Percentiles rank a stretch among this genome's conserved stretches.
Conservation (phyloP, 2,329 filamentous ascomycete species). For the Botrytis fabae region DNA sequence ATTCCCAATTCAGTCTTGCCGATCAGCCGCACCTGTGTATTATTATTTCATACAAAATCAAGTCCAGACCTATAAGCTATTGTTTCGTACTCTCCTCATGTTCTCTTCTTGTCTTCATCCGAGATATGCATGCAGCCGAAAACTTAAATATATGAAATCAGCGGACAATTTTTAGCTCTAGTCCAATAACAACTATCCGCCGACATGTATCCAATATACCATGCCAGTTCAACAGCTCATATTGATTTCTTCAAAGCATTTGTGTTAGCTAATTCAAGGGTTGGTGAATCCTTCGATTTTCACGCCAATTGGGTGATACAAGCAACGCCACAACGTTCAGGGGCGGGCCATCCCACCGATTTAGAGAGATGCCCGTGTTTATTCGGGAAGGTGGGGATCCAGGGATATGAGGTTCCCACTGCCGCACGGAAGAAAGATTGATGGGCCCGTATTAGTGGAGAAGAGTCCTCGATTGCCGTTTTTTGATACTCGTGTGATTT, state of each 20-base stretch:
- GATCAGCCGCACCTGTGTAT: neutral
- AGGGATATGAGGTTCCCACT: neutral
- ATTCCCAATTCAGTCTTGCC: neutral
- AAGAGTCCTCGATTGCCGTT: neutral
- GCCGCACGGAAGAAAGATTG: neutral
- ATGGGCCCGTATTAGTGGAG: neutral
- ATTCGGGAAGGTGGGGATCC: neutral
- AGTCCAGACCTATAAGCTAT: neutral
- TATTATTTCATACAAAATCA: neutral
- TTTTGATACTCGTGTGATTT: neutral
- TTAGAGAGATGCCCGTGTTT: neutral
- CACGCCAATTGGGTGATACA: neutral
- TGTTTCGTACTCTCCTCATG: neutral
- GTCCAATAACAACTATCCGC: neutral
- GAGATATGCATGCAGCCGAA: neutral
- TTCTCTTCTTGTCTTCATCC: neutral
- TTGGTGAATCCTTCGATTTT: neutral
- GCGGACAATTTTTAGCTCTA: neutral
- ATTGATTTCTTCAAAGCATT: neutral
- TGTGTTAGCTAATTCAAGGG: neutral
- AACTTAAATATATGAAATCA: neutral
- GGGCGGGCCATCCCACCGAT: neutral
- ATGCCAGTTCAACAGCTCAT: neutral
- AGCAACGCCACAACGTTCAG: neutral
- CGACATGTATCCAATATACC: neutral